Percentiles rank a stretch among this genome's conserved stretches.
Conservation (phyloP, 495 filamentous ascomycete genomes). For the Rhypophila decipiens region DNA sequence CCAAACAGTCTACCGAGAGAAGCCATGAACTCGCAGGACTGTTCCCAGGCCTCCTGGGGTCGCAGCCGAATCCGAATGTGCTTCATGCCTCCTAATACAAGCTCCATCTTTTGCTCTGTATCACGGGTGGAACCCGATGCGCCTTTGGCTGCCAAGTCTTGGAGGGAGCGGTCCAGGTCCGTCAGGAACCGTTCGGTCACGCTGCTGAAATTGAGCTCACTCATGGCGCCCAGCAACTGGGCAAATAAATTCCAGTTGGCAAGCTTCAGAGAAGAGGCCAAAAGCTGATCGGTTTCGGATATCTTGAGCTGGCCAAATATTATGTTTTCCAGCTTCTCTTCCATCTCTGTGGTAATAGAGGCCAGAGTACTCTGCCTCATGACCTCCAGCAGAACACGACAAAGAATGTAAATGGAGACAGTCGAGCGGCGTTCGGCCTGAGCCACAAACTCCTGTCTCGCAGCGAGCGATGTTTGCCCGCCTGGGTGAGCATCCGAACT, state of each 20-base stretch:
- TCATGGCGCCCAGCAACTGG: constrained; percentile 90
- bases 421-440: constrained; percentile 81
- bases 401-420: constrained; percentile 90
- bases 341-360: constrained; percentile 79
- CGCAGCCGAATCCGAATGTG: constrained; percentile 68
- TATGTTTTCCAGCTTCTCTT: constrained; percentile 82
- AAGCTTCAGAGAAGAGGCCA: constrained; percentile 70
- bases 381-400: constrained; percentile 88
- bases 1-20: constrained; percentile 74
- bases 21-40: constrained; percentile 82
- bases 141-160: constrained; percentile 61
- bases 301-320: constrained; percentile 88
- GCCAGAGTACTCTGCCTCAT: constrained; percentile 80
- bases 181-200: constrained; percentile 74
- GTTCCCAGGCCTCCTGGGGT: constrained; percentile 70
- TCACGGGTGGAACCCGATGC: constrained; percentile 47
- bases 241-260: constrained; percentile 94
- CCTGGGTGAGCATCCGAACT: constrained; percentile 9
- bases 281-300: constrained; percentile 76
- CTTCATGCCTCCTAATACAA: constrained; percentile 85
- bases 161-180: constrained; percentile 72
- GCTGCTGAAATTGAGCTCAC: constrained; percentile 76
- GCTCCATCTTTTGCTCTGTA: constrained; percentile 69
- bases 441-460: constrained; percentile 61
- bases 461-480: constrained; percentile 37